Evolutionary conservation across 768 basidiomycete genomes (phyloP).

Genomic region (Hygrophoropsis aurantiaca): DNA sequence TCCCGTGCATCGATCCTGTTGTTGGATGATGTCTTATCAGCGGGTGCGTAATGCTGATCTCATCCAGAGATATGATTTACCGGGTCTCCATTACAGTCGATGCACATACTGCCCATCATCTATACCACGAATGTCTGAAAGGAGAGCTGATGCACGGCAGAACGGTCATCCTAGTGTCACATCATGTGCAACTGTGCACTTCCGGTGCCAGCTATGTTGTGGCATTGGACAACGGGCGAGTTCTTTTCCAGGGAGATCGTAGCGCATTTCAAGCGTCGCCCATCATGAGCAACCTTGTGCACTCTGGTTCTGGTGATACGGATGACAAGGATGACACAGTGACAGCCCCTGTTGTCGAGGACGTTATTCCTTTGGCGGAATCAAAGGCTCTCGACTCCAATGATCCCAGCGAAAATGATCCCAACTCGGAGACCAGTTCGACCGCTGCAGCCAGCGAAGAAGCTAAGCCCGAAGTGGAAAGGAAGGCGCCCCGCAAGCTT

Average conservation of each 20-base stretch:
- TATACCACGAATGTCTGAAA: conserved; percentile 75
- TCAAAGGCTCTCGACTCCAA: conserved; percentile 21
- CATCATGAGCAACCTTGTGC: conserved; percentile 64
- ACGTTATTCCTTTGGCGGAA: conserved; percentile 17
- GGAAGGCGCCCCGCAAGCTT: conserved; percentile 74
- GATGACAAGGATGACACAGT: conserved; percentile 45
- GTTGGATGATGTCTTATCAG: conserved; percentile 77
- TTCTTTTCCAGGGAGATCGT: conserved; percentile 68
- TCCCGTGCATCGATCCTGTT: conserved; percentile 80
- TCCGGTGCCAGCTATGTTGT: conserved; percentile 82
- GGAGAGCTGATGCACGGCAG: conserved; percentile 78
- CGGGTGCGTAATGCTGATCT: conserved; percentile 32
- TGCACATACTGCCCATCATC: conserved; percentile 79
- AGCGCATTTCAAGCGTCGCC: conserved; percentile 67
- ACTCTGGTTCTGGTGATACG: conserved; percentile 43
- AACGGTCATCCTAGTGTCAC: conserved; percentile 88
- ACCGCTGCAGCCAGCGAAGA: conserved; percentile 39
- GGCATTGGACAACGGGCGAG: conserved; percentile 67
- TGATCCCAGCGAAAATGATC: conserved; percentile 30
- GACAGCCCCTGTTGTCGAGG: conserved; percentile 27
- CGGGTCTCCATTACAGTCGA: conserved; percentile 53
- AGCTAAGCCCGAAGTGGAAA: conserved; percentile 31
- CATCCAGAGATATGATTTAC: background rate
- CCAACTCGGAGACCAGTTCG: conserved; percentile 42
- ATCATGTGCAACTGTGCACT: conserved; percentile 87